Evolutionary conservation across 352 stramenopile genomes (phyloP).

Genomic region (Pythium utonaiense): DNA sequence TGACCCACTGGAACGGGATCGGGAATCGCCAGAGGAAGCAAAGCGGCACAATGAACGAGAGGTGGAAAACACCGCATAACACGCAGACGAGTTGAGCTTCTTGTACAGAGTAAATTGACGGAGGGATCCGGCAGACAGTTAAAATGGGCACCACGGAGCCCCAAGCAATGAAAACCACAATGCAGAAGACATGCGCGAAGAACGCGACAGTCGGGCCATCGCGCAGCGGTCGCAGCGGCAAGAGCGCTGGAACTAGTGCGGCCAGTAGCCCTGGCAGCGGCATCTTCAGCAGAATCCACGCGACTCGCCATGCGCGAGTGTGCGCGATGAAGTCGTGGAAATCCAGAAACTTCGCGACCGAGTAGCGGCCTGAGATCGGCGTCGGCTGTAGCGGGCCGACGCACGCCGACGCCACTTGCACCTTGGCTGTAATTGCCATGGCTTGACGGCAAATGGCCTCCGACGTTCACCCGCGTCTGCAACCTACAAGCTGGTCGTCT

Average conservation of each 20-base stretch:
- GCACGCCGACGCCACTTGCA: no score
- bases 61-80: not conserved
- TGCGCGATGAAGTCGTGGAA: not conserved
- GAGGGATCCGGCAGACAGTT: not conserved
- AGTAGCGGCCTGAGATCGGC: not conserved
- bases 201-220: not conserved
- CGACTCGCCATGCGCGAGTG: not conserved
- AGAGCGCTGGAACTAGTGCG: not conserved
- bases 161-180: not conserved
- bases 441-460: no score
- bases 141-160: not conserved
- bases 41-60: not conserved
- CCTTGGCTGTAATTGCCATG: no score
- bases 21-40: slow-evolving; percentile 3
- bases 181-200: not conserved
- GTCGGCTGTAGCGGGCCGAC: not conserved
- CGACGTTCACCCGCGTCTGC: no score
- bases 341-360: slow-evolving; percentile 4
- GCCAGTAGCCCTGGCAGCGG: not conserved
- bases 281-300: not conserved
- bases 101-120: slow-evolving; percentile 1
- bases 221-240: not conserved
- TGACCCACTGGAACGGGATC: slow-evolving; percentile 2
- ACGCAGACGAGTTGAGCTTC: not conserved
- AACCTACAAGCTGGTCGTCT: no score